These are phyloP conservation scores for Dovyalis caffra DNA, from an alignment of 345 rosid species.

Conservation along the genomic window DNA sequence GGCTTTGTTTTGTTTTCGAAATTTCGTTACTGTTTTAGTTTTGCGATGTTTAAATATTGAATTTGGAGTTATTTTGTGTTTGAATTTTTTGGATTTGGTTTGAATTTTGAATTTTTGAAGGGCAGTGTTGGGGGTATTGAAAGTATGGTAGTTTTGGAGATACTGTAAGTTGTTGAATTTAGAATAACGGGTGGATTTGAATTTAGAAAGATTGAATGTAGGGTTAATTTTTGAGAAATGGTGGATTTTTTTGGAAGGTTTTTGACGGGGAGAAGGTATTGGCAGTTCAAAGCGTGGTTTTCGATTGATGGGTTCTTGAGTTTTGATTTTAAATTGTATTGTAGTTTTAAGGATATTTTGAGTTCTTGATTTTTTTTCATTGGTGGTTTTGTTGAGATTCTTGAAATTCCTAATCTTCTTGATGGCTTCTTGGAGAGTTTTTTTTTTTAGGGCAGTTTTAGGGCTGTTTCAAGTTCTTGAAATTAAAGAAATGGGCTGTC, in stretches of 20 bases:
- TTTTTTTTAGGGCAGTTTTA: neutral
- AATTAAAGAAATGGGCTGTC: neutral
- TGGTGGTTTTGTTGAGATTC: neutral
- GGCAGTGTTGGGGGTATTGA: neutral
- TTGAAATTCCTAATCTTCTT: neutral
- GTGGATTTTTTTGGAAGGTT: neutral
- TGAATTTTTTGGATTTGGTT: neutral
- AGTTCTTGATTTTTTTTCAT: neutral
- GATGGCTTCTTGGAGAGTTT: neutral
- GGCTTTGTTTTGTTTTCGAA: neutral
- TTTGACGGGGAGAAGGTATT: neutral
- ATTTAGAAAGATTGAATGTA: neutral
- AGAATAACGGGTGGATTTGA: neutral
- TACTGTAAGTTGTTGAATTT: neutral
- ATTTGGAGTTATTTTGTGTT: neutral
- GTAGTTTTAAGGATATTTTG: neutral
- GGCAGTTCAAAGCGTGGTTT: neutral
- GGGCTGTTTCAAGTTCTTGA: neutral
- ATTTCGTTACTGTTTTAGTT: slow-evolving; percentile 4
- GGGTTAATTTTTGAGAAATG: neutral
- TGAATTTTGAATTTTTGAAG: slow-evolving; percentile 7
- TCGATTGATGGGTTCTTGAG: neutral
- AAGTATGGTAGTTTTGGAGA: neutral
- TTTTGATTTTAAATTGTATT: neutral
- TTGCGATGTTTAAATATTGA: neutral